phyloP scores from a whole-genome alignment of 1,284 basidiomycete species.

The Cutaneotrichosporon spelunceum region DNA sequence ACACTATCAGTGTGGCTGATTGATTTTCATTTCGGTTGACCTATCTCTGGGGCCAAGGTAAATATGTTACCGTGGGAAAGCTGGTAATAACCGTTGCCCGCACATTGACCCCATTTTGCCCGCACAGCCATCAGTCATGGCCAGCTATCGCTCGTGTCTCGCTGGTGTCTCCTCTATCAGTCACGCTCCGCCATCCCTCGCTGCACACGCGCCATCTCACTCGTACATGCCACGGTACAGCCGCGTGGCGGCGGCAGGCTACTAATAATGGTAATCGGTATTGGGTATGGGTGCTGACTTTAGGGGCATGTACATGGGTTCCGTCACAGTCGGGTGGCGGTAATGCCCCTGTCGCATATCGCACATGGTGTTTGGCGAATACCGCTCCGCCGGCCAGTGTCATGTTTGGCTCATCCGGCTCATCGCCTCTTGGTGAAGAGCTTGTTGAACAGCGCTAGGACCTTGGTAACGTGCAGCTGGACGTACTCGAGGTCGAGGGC shows the following conservation, averaged over 20 bases:
- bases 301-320: neutral
- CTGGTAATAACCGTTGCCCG: no score
- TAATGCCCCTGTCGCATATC: no score
- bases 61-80: no score
- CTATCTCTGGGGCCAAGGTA: neutral
- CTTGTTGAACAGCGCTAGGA: conserved; percentile 85
- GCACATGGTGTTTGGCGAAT: no score
- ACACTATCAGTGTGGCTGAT: conserved; percentile 6
- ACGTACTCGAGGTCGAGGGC: conserved; percentile 95
- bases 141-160: no score
- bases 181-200: no score
- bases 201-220: neutral
- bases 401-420: no score
- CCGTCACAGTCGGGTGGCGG: neutral
- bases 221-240: conserved; percentile 21
- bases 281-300: neutral
- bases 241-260: conserved; percentile 2
- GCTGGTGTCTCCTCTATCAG: no score
- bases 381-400: no score
- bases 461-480: conserved; percentile 92
- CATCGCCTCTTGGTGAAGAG: conserved; percentile 51
- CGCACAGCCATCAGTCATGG: no score
- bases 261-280: neutral
- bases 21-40: neutral
- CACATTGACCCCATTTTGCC: no score